phyloP scores from a whole-genome alignment of 495 filamentous ascomycete species.

The Penicillium daleae region DNA sequence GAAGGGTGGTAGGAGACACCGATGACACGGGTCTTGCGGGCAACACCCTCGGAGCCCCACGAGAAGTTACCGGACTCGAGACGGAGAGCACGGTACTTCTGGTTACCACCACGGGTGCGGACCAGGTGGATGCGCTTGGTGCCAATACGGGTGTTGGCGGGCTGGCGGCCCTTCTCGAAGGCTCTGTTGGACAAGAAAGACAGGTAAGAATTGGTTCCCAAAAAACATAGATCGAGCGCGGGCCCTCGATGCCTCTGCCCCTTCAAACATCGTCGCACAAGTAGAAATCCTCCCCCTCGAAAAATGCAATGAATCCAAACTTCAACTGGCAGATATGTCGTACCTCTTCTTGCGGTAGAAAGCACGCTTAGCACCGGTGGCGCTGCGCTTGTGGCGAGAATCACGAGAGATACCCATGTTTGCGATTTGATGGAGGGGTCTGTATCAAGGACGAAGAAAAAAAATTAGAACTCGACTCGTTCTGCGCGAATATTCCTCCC shows the following conservation, averaged over 20 bases:
- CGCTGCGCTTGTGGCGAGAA: slow-evolving; percentile 98
- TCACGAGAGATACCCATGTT: slow-evolving; percentile 99
- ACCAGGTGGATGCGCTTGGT: slow-evolving; percentile 98
- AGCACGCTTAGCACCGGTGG: slow-evolving; percentile 94
- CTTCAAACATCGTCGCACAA: not conserved
- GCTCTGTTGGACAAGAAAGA: slow-evolving; percentile 68
- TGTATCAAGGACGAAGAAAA: slow-evolving; percentile 34
- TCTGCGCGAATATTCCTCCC: slow-evolving; percentile 19
- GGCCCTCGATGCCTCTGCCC: not conserved
- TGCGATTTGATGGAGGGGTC: slow-evolving; percentile 62
- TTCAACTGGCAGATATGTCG: slow-evolving; percentile 36
- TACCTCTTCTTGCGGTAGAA: slow-evolving; percentile 89
- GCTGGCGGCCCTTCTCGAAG: slow-evolving; percentile 99
- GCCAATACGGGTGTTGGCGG: slow-evolving; percentile 98
- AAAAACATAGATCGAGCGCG: not conserved
- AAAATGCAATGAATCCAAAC: slow-evolving; percentile 11
- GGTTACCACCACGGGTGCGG: slow-evolving; percentile 98
- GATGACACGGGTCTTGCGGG: slow-evolving; percentile 99
- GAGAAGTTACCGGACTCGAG: slow-evolving; percentile 99
- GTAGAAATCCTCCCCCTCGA: not conserved
- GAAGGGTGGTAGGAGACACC: slow-evolving; percentile 97
- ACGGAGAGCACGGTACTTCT: slow-evolving; percentile 98
- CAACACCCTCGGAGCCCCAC: slow-evolving; percentile 95
- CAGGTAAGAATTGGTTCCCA: slow-evolving; percentile 21
- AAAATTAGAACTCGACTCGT: slow-evolving; percentile 32